Evolutionary conservation across 495 filamentous ascomycete species (phyloP).

Genomic region (Xylaria longipes): DNA sequence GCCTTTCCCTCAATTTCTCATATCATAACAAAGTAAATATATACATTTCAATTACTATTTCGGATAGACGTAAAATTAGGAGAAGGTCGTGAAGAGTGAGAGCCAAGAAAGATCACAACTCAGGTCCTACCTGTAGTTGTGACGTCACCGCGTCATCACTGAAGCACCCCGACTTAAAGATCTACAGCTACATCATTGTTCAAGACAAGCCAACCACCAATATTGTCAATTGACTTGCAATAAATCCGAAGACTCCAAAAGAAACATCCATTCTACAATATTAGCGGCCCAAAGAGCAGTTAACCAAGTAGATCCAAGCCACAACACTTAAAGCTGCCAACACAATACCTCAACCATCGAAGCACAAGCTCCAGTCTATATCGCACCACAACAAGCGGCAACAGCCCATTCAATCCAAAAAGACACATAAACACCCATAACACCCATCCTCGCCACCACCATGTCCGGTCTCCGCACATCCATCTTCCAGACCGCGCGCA

Average conservation of each 20-base stretch:
- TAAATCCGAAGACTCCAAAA: background rate
- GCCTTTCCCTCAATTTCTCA: too few relatives aligned
- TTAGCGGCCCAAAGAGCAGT: too few relatives aligned
- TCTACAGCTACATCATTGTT: conserved; percentile 5
- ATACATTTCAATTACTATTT: background rate
- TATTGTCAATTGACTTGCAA: background rate
- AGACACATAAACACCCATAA: background rate
- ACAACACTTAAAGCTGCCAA: background rate
- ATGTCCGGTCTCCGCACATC: conserved; percentile 31
- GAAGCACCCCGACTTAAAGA: background rate
- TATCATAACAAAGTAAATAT: too few relatives aligned
- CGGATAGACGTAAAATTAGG: background rate
- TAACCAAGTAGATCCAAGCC: background rate
- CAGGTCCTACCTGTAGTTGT: background rate
- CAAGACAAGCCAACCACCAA: background rate
- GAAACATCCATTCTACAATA: background rate
- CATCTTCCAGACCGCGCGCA: conserved; percentile 24
- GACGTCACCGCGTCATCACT: conserved; percentile 28
- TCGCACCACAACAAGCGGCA: background rate
- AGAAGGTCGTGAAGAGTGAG: background rate
- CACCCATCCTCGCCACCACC: background rate
- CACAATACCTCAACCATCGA: background rate
- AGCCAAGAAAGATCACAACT: background rate
- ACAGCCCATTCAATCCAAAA: background rate
- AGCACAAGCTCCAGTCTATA: background rate